Conservation (phyloP, 1,284 basidiomycete genomes). For the Inonotus hispidus region DNA sequence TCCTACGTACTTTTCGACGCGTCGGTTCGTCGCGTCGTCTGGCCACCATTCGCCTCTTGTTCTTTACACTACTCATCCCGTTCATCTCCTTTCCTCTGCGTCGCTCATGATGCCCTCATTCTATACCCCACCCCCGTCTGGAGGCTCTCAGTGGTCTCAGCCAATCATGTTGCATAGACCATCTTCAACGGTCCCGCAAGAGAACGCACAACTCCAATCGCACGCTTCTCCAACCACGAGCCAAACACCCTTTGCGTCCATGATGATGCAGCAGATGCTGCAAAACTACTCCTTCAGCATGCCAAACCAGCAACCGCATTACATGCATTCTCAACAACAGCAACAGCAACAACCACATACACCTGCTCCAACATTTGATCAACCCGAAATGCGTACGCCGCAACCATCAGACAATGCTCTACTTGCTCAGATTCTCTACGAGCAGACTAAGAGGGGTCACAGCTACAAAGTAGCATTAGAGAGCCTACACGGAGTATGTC, state of each 20-base stretch:
- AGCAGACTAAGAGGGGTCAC: slow-evolving; percentile 13
- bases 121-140: background rate
- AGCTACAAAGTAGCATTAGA: slow-evolving; percentile 30
- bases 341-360: background rate
- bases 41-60: background rate
- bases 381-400: slow-evolving; percentile 4
- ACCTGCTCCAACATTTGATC: background rate
- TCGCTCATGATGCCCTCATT: background rate
- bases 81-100: background rate
- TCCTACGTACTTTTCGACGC: background rate
- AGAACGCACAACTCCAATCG: background rate
- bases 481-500: slow-evolving; percentile 38
- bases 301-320: background rate
- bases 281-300: slow-evolving; percentile 1
- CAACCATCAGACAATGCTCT: slow-evolving; percentile 8
- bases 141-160: background rate
- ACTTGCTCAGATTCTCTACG: slow-evolving; percentile 16
- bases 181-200: background rate
- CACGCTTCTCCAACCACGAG: background rate
- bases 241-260: slow-evolving; percentile 7
- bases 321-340: background rate
- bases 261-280: slow-evolving; percentile 19
- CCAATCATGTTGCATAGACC: background rate
- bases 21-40: background rate
- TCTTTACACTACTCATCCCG: background rate